Percentiles rank a stretch among this genome's conserved stretches.
These are phyloP conservation scores for Trypethelium eluteriae DNA, from an alignment of 495 filamentous ascomycete species.

Conservation along the genomic window DNA sequence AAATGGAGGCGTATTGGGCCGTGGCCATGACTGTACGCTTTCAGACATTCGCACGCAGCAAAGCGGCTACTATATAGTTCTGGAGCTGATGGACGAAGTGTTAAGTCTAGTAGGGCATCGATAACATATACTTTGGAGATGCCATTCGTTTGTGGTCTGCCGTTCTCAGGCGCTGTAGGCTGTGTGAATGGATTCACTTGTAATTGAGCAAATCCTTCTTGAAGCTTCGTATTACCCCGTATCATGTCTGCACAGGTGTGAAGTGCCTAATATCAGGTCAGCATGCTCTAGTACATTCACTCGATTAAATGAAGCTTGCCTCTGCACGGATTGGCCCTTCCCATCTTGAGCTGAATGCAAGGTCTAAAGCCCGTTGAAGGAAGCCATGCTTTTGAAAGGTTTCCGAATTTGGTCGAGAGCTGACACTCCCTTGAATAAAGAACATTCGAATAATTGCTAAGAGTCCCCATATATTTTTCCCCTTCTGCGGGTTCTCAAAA, in stretches of 20 bases:
- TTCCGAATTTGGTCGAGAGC: slow-evolving; percentile 74
- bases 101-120: slow-evolving; percentile 83
- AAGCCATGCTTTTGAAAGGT: slow-evolving; percentile 77
- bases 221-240: slow-evolving; percentile 66
- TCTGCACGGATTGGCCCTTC: slow-evolving; percentile 73
- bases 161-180: slow-evolving; percentile 33
- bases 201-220: slow-evolving; percentile 82
- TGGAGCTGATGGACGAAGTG: slow-evolving; percentile 57
- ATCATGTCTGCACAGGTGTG: slow-evolving; percentile 83
- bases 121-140: slow-evolving; percentile 74
- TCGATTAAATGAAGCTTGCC: slow-evolving; percentile 41
- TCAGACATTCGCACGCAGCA: slow-evolving; percentile 79
- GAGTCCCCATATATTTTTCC: slow-evolving; percentile 88
- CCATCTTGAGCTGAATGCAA: slow-evolving; percentile 71
- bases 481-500: slow-evolving; percentile 68
- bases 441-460: slow-evolving; percentile 80
- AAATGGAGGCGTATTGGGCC: slow-evolving; percentile 75
- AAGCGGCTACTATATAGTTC: slow-evolving; percentile 70
- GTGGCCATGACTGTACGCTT: slow-evolving; percentile 83
- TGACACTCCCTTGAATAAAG: slow-evolving; percentile 67
- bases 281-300: slow-evolving; percentile 15
- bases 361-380: slow-evolving; percentile 70
- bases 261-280: slow-evolving; percentile 52
- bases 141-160: slow-evolving; percentile 43
- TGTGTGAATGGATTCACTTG: slow-evolving; percentile 55